Evolutionary conservation across 768 basidiomycete species (phyloP), one percentile per base, ranked within the genome.

Genomic region (Pleurotus pulmonarius): DNA sequence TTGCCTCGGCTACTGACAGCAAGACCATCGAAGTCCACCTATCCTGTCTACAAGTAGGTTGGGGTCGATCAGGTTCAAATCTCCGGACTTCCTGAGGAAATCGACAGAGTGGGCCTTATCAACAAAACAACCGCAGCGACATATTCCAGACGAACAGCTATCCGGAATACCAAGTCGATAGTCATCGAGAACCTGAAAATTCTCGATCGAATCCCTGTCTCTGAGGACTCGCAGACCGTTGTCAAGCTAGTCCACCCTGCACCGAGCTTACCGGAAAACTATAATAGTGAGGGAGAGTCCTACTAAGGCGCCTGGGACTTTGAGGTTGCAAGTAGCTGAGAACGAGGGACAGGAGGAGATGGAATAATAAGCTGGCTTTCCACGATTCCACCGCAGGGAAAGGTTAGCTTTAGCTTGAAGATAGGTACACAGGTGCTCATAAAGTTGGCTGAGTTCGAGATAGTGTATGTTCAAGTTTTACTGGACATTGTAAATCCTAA

Each of bases 31-130:
- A 58, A 8, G 66, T 75, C 55, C 73, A 61, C 61, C 41, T 74
- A 38, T 75, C 73, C 60, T 5, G 56, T 64, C 12, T 73, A 69
- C 60, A 65, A 66, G 37, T 61, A 67, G 25, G 61, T 61, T 6
- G 74, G 74, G 4, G 65, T 65, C 38, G 74, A 71, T 55, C 64
- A 69, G 25, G 62, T 74, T 25, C 61, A 56, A 16, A 70, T 75
- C 49, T 56, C 55, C 20, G 69, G 69, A 4, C 59, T 75, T 22
- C 73, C 73, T 0, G 64, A 64, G 52, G 59, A 59, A 4, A 49
- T 73, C 4, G 61, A 69, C n/a, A n/a, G n/a, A n/a, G n/a, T n/a
- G n/a, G n/a, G n/a, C n/a, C n/a, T n/a, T n/a, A n/a, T n/a, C n/a
- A n/a, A 15, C n/a, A 43, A 43, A 43, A 43, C 41, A 13, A n/a